Evolutionary conservation across 2,329 filamentous ascomycete species (phyloP), one percentile per base, ranked within the genome.

Genomic region (Pseudogymnoascus sp.): DNA sequence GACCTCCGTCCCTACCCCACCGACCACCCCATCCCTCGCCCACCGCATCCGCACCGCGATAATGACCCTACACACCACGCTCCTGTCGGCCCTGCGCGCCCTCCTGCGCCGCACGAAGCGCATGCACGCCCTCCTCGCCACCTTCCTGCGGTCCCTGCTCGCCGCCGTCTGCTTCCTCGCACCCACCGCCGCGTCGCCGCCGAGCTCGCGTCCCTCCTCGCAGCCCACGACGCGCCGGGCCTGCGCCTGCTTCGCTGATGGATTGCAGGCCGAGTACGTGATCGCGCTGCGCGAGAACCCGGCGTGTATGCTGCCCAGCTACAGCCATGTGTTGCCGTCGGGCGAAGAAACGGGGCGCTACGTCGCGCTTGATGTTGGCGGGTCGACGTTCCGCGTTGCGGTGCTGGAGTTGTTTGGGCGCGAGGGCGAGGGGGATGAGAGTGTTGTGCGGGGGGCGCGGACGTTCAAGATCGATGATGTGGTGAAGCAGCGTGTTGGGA

Each of bases 301-400:
- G 65, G 77, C 81, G 64, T 86, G 81, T 71, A 88, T 88, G 85
- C 78, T 88, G 18, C 85, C 85, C 1, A 87, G 85, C 11, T 88
- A 86, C 75, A 88, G 82, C 75, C 81, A 86, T 67, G 81, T 83
- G 66, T 76, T 89, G 5, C 86, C 86, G 1, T 79, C 75, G n/a
- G 86, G 86, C 60, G 71, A 76, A 55, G 86, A 88, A 69, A 72
- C 70, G 45, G 86, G 86, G 25, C 80, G 79, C 61, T 88, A 81
- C 70, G 75, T 89, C 61, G 83, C 85, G 21, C 76, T 88, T 38
- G 87, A 89, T 71, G 83, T 89, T n/a, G 87, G 87, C 38, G 87
- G 87, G 1, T 88, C 87, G 38, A 89, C 85, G 9, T 75, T 89
- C 64, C 79, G 86, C 61, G 83, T 89, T 31, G 86, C 84, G 5